Percentiles rank a stretch among this genome's conserved stretches.
Evolutionary conservation across 176 grass and related monocot species (phyloP).

Genomic region (Bromus sterilis): DNA sequence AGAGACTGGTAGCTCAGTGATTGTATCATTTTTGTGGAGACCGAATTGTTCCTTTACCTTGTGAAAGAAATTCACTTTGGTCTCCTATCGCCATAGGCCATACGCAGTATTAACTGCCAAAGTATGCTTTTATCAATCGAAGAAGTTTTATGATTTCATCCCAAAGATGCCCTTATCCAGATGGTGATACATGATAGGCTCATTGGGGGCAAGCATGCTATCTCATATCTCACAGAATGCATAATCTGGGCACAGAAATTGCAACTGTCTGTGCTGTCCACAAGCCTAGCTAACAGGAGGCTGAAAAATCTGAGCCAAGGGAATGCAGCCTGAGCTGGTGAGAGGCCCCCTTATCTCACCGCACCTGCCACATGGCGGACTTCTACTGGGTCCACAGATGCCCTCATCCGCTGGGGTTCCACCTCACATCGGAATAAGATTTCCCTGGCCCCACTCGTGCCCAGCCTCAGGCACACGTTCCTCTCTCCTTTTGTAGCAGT

Average conservation of each 20-base stretch:
- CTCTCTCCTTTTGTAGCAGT: conserved; percentile 22
- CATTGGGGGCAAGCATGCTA: background rate
- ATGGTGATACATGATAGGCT: background rate
- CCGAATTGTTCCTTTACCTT: background rate
- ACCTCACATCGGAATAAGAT: conserved; percentile 48
- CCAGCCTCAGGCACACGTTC: background rate
- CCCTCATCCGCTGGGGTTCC: conserved; percentile 42
- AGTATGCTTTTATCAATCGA: background rate
- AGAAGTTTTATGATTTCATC: background rate
- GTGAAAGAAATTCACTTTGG: background rate
- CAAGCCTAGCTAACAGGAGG: background rate
- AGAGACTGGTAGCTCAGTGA: background rate
- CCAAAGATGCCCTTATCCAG: background rate
- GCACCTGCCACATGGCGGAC: conserved; percentile 35
- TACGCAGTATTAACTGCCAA: background rate
- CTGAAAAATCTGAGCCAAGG: background rate
- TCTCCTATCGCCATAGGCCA: background rate
- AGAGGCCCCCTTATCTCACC: conserved; percentile 43
- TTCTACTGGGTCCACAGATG: conserved; percentile 57
- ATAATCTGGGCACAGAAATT: background rate
- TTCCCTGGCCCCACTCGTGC: conserved; percentile 32
- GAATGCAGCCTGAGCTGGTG: background rate
- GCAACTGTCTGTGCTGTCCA: background rate
- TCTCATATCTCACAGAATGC: background rate
- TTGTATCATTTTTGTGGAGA: background rate